Evolutionary conservation across 257 asterid species (phyloP), one percentile per base, ranked within the genome.

Genomic region (Lycium barbarum): DNA sequence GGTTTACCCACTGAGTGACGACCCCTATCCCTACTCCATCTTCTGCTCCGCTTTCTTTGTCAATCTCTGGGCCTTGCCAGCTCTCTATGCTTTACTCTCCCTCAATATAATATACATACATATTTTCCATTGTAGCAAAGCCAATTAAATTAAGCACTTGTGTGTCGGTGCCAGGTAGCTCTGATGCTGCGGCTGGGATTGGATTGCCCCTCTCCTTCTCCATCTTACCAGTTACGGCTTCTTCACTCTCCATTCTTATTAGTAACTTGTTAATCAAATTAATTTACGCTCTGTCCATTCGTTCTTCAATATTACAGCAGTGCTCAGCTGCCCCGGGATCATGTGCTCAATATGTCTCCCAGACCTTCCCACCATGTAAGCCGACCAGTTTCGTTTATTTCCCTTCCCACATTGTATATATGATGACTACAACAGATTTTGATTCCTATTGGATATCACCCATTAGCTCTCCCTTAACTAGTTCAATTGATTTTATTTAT

Each of bases 301-400:
- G 10, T 66, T 33, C 58, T 6, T 26, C 40, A 58, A 9, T 15
- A 8, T 81, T 51, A 22, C 80, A 67, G 67, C 45, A 62, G 26
- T 86, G 57, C 59, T 43, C 84, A 81, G 87, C 87, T 88, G 83
- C 47, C 61, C 12, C 71, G 76, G 88, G 91, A 89, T 86, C 87
- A 90, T 88, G 72, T 86, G 33, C 94, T 92, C 43, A 91, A 90
- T 86, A 83, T 87, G 87, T 91, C 95, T 51, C 93, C 94, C 4
- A 81, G 65, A 45, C 88, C 90, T 83, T 87, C 90, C 66, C 84
- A 80, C 36, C 86, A 78, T 80, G 91, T 92, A 65, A 83, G 76
- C 26, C 86, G 33, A 26, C 33, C 33, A 26, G 33, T 26, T 26
- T 26, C 33, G 33, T 26, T 26, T 26, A 26, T 1, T 26, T 26